phyloP scores from a whole-genome alignment of 2,329 filamentous ascomycete species.

The Ceratocystis cacaofunesta region DNA sequence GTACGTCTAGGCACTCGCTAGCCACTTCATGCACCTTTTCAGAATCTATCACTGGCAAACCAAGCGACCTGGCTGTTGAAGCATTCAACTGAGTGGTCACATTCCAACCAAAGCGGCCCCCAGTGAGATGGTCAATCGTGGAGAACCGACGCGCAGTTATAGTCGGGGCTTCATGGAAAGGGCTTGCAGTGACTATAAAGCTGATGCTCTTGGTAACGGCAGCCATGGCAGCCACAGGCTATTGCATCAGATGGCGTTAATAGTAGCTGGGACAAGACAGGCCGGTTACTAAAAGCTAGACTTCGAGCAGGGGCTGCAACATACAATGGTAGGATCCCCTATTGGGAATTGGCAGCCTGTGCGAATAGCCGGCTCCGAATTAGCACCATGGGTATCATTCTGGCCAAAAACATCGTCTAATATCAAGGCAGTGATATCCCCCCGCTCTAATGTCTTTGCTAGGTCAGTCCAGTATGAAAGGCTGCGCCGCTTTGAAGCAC shows the following conservation, averaged over 20 bases:
- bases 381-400: conserved; percentile 54
- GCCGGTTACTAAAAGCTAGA: not conserved
- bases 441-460: conserved; percentile 45
- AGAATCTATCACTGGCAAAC: conserved; percentile 35
- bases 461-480: conserved; percentile 50
- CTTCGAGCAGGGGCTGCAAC: not conserved
- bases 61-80: conserved; percentile 49
- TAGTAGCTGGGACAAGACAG: not conserved
- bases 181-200: conserved; percentile 53
- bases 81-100: conserved; percentile 56
- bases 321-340: conserved; percentile 43
- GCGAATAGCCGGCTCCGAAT: conserved; percentile 38
- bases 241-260: conserved; percentile 17
- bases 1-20: conserved; percentile 43
- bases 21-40: conserved; percentile 43
- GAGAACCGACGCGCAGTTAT: conserved; percentile 49
- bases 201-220: conserved; percentile 51
- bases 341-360: conserved; percentile 56
- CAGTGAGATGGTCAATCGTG: conserved; percentile 51
- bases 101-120: conserved; percentile 36
- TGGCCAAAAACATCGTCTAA: conserved; percentile 52
- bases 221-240: conserved; percentile 50
- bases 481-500: conserved; percentile 40
- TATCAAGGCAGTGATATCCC: conserved; percentile 49
- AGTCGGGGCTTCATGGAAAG: conserved; percentile 56